Evolutionary conservation across 73 alveolate species (phyloP).

Genomic region (Paraurostyla sp.): DNA sequence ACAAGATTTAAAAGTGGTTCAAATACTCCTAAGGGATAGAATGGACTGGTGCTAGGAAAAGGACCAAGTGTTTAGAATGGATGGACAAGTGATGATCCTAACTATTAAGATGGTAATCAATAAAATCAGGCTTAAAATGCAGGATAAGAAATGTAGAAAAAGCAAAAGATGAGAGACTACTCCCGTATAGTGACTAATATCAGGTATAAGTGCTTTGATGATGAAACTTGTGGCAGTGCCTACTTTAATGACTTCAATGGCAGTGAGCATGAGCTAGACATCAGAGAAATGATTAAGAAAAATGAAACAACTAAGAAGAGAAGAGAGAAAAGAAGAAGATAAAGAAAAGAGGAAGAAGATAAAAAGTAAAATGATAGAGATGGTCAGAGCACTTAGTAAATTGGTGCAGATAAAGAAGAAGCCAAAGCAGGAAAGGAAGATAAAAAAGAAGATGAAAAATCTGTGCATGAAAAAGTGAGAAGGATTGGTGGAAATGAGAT

Average conservation of each 20-base stretch:
- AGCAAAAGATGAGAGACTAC: not conserved
- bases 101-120: no score
- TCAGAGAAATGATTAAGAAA: slow-evolving; percentile 42
- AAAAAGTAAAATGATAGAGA: not conserved
- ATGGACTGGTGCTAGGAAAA: no score
- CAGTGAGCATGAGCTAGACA: slow-evolving; percentile 54
- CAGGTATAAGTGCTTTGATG: slow-evolving; percentile 37
- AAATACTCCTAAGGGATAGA: no score
- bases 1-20: no score
- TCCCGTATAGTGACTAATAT: slow-evolving; percentile 48
- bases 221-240: slow-evolving; percentile 58
- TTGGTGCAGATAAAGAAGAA: not conserved
- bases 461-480: not conserved
- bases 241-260: slow-evolving; percentile 42
- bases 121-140: not conserved
- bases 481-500: slow-evolving; percentile 3
- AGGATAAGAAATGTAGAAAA: not conserved
- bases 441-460: not conserved
- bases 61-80: no score
- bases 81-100: no score
- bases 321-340: slow-evolving; percentile 20
- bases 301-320: slow-evolving; percentile 34
- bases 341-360: slow-evolving; percentile 29
- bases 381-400: not conserved
- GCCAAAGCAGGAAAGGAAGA: not conserved